Base-by-base conservation (phyloP, 2,329 filamentous ascomycete species). In the Waltergamsia citrina region DNA sequence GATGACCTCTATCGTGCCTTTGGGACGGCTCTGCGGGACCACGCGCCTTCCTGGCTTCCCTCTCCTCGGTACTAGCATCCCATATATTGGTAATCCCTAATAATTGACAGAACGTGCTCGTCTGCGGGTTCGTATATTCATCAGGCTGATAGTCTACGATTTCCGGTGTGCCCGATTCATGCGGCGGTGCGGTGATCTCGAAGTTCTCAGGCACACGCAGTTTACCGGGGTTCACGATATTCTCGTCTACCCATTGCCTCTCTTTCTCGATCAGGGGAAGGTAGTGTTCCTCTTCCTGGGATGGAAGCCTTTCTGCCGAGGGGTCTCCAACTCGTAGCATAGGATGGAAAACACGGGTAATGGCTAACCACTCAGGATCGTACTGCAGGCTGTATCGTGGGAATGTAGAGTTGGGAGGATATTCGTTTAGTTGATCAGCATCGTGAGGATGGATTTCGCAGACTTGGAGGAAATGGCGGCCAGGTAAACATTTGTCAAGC, bases 341-440 rank as follows among this genome's bases (percentile, higher is more conserved):
- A 4, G 65, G 47, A 26, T 83, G 75, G 50, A 96, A 93, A 7
- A 78, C 81, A 27, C 90, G 82, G 10, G 81, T 88, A 42, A 98
- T 95, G 27, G 92, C 83, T 7, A 98, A 77, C 90, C 90, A 98
- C 60, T 98, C 92, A 9, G 80, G 76, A 54, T 98, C 92, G 52
- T 98, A 96, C 31, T 78, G 64, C 1, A 95, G 67, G 9, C 62
- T 65, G 44, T 76, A 71, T 1, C 77, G 76, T 15, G 49, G 45
- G 2, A 35, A 36, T 4, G 38, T 36, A 10, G 46, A 16, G 5
- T 35, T 36, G 5, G 49, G 44, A 27, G 42, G 43, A 33, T 49
- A 34, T 3, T 36, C 28, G 2, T 41, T 32, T 11, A 43, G 33
- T 4, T 52, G 20, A 12, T 55, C 41, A 0, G 57, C 38, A 12